These are phyloP conservation scores for Suzukiozyma palmioleophila DNA, from an alignment of 1,139 yeast genomes.

Conservation along the genomic window DNA sequence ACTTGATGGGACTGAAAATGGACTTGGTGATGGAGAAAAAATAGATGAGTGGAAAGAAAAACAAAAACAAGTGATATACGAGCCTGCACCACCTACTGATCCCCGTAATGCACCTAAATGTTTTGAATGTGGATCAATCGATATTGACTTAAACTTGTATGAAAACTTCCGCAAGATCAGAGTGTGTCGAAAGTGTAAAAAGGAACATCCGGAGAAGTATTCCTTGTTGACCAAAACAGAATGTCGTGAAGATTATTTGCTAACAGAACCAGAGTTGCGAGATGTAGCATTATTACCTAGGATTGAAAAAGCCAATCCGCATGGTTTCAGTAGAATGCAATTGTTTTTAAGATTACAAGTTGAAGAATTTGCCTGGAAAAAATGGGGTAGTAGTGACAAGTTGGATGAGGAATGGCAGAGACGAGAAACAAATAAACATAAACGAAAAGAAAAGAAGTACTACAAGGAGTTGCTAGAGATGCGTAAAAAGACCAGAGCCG, in stretches of 20 bases:
- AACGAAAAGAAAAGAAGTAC: constrained; percentile 75
- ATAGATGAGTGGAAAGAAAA: constrained; percentile 73
- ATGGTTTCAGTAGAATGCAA: constrained; percentile 92
- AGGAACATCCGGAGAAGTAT: constrained; percentile 77
- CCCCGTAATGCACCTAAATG: constrained; percentile 72
- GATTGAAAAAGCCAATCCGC: constrained; percentile 91
- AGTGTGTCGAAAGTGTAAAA: constrained; percentile 78
- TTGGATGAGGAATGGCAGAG: constrained; percentile 90
- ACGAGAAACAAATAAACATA: constrained; percentile 67
- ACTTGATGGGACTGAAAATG: constrained; percentile 23
- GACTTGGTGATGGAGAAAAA: constrained; percentile 13
- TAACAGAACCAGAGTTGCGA: constrained; percentile 87
- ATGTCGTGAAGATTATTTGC: constrained; percentile 83
- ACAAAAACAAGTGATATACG: constrained; percentile 39
- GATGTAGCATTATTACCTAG: constrained; percentile 68
- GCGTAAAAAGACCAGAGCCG: constrained; percentile 90
- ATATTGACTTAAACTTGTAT: constrained; percentile 69
- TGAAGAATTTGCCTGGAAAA: constrained; percentile 85
- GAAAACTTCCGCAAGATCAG: constrained; percentile 61
- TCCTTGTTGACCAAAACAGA: constrained; percentile 92
- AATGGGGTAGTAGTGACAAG: constrained; percentile 92
- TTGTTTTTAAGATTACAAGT: constrained; percentile 83
- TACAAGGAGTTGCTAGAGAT: constrained; percentile 72
- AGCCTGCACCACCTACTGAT: constrained; percentile 68
- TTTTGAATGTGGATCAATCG: constrained; percentile 73